phyloP scores from a whole-genome alignment of 2,329 filamentous ascomycete genomes.

The Falciphora oryzae region DNA sequence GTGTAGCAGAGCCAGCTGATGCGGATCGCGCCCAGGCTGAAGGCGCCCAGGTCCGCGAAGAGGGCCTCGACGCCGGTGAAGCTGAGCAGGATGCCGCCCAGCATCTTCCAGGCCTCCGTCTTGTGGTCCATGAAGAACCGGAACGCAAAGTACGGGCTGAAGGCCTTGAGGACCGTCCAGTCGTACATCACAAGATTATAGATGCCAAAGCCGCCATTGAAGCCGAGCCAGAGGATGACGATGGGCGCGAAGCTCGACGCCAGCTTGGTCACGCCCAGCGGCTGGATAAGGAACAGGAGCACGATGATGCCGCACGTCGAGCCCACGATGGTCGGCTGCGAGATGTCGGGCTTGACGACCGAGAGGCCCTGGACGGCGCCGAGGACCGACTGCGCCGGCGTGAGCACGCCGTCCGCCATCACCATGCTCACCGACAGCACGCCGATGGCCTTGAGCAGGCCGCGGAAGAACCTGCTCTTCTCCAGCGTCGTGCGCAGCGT shows the following conservation, averaged over 20 bases:
- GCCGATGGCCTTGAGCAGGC: slow-evolving; percentile 52
- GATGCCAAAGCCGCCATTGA: slow-evolving; percentile 57
- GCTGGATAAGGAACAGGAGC: slow-evolving; percentile 56
- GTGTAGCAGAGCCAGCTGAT: slow-evolving; percentile 63
- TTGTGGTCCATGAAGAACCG: slow-evolving; percentile 53
- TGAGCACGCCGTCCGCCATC: slow-evolving; percentile 55
- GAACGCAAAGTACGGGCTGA: slow-evolving; percentile 53
- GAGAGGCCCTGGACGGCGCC: slow-evolving; percentile 59
- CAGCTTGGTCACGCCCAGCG: slow-evolving; percentile 54
- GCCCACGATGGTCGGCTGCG: slow-evolving; percentile 52
- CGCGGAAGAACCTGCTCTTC: slow-evolving; percentile 43
- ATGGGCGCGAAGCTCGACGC: slow-evolving; percentile 57
- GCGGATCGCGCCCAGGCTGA: slow-evolving; percentile 61
- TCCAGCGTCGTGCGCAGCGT: slow-evolving; percentile 51
- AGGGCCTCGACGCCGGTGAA: slow-evolving; percentile 72
- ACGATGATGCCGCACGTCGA: slow-evolving; percentile 58
- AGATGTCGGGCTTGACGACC: slow-evolving; percentile 51
- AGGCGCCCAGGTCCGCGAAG: slow-evolving; percentile 71
- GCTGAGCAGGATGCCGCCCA: slow-evolving; percentile 64
- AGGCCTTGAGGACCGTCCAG: slow-evolving; percentile 46
- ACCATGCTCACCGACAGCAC: slow-evolving; percentile 62
- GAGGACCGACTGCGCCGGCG: slow-evolving; percentile 61
- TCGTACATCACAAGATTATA: slow-evolving; percentile 50
- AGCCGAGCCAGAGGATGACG: slow-evolving; percentile 58
- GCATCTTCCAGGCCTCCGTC: slow-evolving; percentile 53